These are phyloP conservation scores for Solanum hybrid DNA, from an alignment of 305 asterid species.

Conservation along the genomic window DNA sequence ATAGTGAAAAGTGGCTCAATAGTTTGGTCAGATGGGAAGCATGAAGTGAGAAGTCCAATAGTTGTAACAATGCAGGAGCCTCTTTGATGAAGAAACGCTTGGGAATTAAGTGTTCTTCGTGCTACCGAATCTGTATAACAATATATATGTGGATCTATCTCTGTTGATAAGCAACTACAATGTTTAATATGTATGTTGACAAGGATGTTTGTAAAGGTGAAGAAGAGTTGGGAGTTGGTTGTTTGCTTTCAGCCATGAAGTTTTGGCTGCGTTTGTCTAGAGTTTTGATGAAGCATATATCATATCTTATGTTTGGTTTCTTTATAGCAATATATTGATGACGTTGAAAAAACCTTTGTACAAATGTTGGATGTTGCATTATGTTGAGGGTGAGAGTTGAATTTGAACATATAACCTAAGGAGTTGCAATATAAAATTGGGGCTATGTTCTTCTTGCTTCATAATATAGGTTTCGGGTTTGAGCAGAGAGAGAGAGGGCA, in stretches of 20 bases:
- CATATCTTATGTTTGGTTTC: not conserved
- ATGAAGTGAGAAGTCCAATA: constrained; percentile 49
- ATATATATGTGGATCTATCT: not conserved
- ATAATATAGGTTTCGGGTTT: not conserved
- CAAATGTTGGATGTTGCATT: not conserved
- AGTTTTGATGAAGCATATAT: not conserved
- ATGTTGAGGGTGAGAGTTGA: not conserved
- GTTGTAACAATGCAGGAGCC: constrained; percentile 83
- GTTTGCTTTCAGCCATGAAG: not conserved
- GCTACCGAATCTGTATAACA: not conserved
- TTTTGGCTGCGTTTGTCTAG: not conserved
- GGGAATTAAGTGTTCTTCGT: not conserved
- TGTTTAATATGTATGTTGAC: not conserved
- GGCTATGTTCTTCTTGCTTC: not conserved
- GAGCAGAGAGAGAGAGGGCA: not conserved
- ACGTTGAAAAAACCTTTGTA: not conserved
- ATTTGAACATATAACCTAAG: not conserved
- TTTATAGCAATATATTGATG: not conserved
- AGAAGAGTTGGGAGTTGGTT: not conserved
- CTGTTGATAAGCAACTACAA: not conserved
- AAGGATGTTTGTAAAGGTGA: not conserved
- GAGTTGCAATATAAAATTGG: not conserved
- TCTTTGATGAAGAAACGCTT: constrained; percentile 12
- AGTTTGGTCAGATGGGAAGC: constrained; percentile 80
- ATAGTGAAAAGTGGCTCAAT: constrained; percentile 62